A percentile compares a stretch with the other conserved stretches of the same genome.
Evolutionary conservation across 2,329 filamentous ascomycete genomes (phyloP).

Genomic region (Stylonectria norvegica): DNA sequence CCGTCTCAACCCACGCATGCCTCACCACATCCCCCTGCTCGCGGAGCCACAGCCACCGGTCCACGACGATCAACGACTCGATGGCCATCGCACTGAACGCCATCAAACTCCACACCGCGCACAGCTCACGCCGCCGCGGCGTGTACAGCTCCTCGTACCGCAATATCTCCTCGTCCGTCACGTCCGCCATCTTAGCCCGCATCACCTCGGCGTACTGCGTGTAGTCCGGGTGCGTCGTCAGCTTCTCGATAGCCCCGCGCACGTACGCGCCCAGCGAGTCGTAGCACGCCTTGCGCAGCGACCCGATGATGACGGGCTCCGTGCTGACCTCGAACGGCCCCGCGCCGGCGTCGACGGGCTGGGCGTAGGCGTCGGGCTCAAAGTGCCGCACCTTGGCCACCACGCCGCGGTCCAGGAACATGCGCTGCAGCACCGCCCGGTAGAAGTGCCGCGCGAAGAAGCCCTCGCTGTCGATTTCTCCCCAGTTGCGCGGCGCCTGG

Average conservation of each 20-base stretch:
- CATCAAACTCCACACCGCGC: conserved; percentile 91
- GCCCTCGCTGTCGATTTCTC: conserved; percentile 68
- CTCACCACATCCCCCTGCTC: conserved; percentile 70
- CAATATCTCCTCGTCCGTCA: conserved; percentile 74
- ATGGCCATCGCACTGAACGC: conserved; percentile 87
- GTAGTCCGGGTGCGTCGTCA: conserved; percentile 57
- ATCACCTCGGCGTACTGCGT: conserved; percentile 60
- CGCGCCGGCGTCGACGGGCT: conserved; percentile 20
- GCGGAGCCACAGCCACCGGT: conserved; percentile 81
- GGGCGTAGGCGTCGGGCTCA: conserved; percentile 1
- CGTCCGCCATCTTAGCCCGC: conserved; percentile 58
- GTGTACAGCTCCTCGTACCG: conserved; percentile 64
- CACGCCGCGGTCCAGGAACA: conserved; percentile 84
- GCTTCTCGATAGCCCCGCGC: conserved; percentile 73
- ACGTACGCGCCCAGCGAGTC: conserved; percentile 72
- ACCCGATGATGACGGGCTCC: conserved; percentile 82
- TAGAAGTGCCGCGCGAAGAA: conserved; percentile 96
- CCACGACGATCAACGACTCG: conserved; percentile 84
- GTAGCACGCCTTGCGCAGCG: conserved; percentile 77
- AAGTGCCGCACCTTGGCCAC: conserved; percentile 57
- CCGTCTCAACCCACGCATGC: conserved; percentile 85
- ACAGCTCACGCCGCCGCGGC: conserved; percentile 73
- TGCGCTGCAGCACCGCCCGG: conserved; percentile 81
- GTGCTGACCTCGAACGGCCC: conserved; percentile 57
- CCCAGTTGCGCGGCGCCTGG: conserved; percentile 94